Conservation (phyloP, 495 filamentous ascomycete genomes). For the Neurospora sp. region DNA sequence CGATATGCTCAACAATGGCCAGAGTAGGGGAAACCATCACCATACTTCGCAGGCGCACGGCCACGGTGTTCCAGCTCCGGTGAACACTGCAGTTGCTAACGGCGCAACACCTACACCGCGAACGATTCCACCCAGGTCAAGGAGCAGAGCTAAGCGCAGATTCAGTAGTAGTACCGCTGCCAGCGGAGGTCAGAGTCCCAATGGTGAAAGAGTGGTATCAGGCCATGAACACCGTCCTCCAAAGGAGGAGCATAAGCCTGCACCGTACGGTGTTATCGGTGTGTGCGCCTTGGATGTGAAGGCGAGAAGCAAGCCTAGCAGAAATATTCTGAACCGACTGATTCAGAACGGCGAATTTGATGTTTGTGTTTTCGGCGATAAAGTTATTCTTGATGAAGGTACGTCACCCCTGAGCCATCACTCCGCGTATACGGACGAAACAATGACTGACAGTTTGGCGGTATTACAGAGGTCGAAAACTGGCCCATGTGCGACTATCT, state of each 20-base stretch:
- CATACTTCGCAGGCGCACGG: neutral
- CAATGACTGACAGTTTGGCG: conserved; percentile 9
- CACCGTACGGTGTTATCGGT: conserved; percentile 57
- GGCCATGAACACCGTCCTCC: conserved; percentile 23
- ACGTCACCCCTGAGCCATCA: conserved; percentile 19
- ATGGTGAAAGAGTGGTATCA: conserved; percentile 38
- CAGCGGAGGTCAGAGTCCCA: conserved; percentile 57
- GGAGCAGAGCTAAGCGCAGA: conserved; percentile 62
- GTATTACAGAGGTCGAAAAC: conserved; percentile 48
- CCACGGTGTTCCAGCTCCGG: neutral
- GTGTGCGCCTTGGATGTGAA: conserved; percentile 95
- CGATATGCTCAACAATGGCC: conserved; percentile 20
- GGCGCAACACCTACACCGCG: conserved; percentile 11
- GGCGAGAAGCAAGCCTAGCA: conserved; percentile 87
- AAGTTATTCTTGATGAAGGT: conserved; percentile 91
- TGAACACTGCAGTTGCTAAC: conserved; percentile 5
- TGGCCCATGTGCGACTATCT: conserved; percentile 82
- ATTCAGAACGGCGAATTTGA: conserved; percentile 89
- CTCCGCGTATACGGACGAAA: neutral
- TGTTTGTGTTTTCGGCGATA: conserved; percentile 94
- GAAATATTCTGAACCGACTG: conserved; percentile 87
- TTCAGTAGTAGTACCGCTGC: conserved; percentile 67
- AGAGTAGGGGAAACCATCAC: conserved; percentile 3
- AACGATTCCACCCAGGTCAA: conserved; percentile 46
- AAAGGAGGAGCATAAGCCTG: conserved; percentile 40